These are phyloP conservation scores for Digitaria exilis DNA, from an alignment of 202 grass and related monocot genomes.

Conservation along the genomic window DNA sequence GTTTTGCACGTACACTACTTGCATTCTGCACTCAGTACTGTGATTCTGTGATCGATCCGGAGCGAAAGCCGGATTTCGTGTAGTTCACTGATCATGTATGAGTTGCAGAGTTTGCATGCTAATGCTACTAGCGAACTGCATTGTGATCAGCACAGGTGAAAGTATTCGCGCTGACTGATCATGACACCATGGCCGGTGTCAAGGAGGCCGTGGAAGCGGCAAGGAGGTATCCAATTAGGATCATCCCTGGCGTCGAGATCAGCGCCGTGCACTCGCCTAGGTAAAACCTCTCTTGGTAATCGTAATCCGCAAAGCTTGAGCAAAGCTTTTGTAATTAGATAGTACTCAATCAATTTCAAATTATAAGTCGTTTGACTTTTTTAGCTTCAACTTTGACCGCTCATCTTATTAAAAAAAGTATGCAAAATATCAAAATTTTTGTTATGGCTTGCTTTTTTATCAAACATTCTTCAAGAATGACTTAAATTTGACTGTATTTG, in stretches of 20 bases:
- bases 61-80: not conserved
- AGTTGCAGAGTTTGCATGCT: not conserved
- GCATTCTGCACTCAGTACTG: not conserved
- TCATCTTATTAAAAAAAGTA: no score
- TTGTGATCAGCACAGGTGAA: constrained; percentile 71
- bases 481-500: no score
- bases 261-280: constrained; percentile 60
- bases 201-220: constrained; percentile 61
- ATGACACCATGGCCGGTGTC: constrained; percentile 83
- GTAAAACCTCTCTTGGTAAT: constrained; percentile 27
- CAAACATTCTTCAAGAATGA: no score
- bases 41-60: not conserved
- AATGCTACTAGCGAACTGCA: not conserved
- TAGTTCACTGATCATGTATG: no score
- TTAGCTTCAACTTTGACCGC: no score
- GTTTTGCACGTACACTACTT: not conserved
- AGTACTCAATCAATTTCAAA: no score
- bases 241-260: constrained; percentile 84
- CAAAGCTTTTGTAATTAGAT: constrained; percentile 12
- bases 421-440: no score
- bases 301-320: not conserved
- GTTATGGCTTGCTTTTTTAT: no score
- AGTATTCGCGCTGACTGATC: constrained; percentile 84
- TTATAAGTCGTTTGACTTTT: no score
- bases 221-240: constrained; percentile 53